Evolutionary conservation across 2,329 filamentous ascomycete species (phyloP).

Genomic region (Zarea fungicola): DNA sequence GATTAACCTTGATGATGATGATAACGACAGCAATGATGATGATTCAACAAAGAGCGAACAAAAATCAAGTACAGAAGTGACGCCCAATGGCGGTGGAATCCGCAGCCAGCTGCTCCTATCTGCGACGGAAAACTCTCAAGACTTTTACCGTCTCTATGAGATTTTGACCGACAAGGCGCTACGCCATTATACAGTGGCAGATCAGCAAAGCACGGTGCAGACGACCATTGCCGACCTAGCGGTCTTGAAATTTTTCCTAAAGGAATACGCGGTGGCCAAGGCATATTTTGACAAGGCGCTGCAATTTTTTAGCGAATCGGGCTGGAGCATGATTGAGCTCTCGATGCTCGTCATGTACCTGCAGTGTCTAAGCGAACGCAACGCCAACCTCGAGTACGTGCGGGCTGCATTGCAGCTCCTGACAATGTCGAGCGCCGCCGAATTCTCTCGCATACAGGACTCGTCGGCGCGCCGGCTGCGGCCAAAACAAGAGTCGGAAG

Average conservation of each 20-base stretch:
- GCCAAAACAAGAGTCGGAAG: conserved; percentile 23
- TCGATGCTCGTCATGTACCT: conserved; percentile 84
- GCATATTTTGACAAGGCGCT: conserved; percentile 74
- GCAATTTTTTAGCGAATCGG: conserved; percentile 69
- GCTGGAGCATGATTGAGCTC: conserved; percentile 75
- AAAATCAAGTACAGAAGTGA: conserved; percentile 10
- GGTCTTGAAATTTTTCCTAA: conserved; percentile 70
- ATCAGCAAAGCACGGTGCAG: conserved; percentile 71
- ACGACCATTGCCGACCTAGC: conserved; percentile 79
- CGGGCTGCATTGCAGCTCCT: conserved; percentile 69
- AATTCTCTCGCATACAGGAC: conserved; percentile 43
- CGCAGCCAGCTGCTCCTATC: conserved; percentile 50
- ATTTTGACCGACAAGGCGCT: conserved; percentile 79
- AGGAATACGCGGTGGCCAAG: conserved; percentile 68
- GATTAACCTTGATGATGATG: conserved; percentile 46
- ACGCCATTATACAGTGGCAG: conserved; percentile 75
- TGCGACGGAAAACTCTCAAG: conserved; percentile 55
- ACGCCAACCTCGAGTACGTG: conserved; percentile 73
- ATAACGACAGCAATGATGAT: conserved; percentile 19
- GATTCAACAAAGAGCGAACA: conserved; percentile 6
- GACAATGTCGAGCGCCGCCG: conserved; percentile 56
- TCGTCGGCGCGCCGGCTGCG: conserved; percentile 21
- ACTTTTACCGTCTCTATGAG: conserved; percentile 65
- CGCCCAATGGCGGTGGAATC: conserved; percentile 29
- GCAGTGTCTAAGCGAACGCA: conserved; percentile 71